Conservation (phyloP, 2,329 filamentous ascomycete species). For the Epichloe uncinata region DNA sequence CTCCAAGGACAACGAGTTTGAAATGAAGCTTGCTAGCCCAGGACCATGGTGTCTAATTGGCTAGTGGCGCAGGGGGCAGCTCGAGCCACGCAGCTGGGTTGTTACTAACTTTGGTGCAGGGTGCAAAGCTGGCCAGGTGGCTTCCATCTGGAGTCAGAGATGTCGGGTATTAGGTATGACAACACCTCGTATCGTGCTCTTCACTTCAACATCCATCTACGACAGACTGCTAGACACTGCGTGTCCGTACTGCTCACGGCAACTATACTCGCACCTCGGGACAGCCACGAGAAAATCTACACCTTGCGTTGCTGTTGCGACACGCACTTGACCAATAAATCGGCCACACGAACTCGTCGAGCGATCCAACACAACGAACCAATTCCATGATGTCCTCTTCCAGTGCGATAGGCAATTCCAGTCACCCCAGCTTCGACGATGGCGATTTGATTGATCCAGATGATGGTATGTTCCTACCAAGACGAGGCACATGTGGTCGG, state of each 20-base stretch:
- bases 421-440: slow-evolving; percentile 47
- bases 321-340: neutral
- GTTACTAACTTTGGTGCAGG: neutral
- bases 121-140: slow-evolving; percentile 3
- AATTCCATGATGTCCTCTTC: slow-evolving; percentile 30
- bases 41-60: neutral
- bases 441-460: slow-evolving; percentile 69
- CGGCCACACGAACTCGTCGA: neutral
- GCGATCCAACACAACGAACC: neutral
- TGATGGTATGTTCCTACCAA: slow-evolving; percentile 43
- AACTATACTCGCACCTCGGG: neutral
- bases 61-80: neutral
- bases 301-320: neutral
- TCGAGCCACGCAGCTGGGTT: neutral
- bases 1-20: too few species aligned
- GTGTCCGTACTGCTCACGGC: neutral
- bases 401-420: slow-evolving; percentile 41
- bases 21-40: too few species aligned
- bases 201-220: too few species aligned
- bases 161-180: neutral
- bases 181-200: too few species aligned
- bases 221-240: neutral
- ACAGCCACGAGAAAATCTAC: too few species aligned
- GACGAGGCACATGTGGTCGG: neutral
- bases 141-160: neutral